phyloP scores from a whole-genome alignment of 345 rosid species.

The Alliaria petiolata region DNA sequence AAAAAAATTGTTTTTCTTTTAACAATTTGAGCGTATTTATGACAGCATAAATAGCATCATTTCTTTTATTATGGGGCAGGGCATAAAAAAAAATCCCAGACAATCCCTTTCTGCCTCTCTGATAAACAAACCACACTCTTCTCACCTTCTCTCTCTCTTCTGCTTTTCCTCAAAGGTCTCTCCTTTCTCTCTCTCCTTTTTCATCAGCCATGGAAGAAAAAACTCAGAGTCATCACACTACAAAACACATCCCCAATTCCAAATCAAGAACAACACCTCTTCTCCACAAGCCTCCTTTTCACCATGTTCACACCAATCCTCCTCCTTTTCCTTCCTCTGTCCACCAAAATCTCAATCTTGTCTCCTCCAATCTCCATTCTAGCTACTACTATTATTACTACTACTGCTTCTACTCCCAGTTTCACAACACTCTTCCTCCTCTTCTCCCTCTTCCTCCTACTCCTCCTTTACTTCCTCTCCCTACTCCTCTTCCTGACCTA shows the following conservation, averaged over 20 bases:
- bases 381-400: constrained; percentile 39
- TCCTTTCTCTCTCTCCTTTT: not conserved
- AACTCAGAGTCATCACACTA: constrained; percentile 18
- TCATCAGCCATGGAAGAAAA: constrained; percentile 59
- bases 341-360: constrained; percentile 18
- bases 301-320: constrained; percentile 39
- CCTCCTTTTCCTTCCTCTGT: constrained; percentile 21
- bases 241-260: constrained; percentile 21
- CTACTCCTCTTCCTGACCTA: constrained; percentile 37
- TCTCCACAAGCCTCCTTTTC: constrained; percentile 34
- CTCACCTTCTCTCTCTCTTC: constrained; percentile 19
- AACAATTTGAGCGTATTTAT: constrained; percentile 13
- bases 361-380: constrained; percentile 4
- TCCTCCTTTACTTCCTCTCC: constrained; percentile 48
- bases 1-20: no score
- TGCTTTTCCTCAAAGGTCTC: constrained; percentile 1
- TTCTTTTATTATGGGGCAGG: not conserved
- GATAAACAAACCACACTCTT: constrained; percentile 24
- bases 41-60: constrained; percentile 24
- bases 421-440: constrained; percentile 48
- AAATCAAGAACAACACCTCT: constrained; percentile 40
- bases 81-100: constrained; percentile 17
- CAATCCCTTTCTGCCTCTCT: constrained; percentile 31
- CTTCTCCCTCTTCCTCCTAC: constrained; percentile 74
- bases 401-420: constrained; percentile 53